phyloP scores from a whole-genome alignment of 1,284 basidiomycete genomes.

The Ustilago tritici region DNA sequence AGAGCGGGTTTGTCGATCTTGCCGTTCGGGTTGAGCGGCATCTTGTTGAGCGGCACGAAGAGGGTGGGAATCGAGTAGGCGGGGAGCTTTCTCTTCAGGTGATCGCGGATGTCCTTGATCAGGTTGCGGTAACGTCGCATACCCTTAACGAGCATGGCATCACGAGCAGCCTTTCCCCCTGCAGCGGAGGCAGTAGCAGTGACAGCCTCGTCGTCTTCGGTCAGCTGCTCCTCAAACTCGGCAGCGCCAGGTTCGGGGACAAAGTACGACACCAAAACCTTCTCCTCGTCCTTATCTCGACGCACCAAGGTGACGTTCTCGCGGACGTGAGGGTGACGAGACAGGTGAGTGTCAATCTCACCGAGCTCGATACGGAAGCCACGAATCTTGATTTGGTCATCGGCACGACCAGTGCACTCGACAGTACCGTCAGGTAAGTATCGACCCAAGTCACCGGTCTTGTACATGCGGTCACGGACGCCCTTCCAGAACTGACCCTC shows the following conservation, averaged over 20 bases:
- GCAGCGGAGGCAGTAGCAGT: constrained; percentile 32
- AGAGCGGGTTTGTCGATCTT: constrained; percentile 99
- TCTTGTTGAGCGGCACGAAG: constrained; percentile 88
- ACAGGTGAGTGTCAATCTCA: constrained; percentile 97
- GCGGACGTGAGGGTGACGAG: constrained; percentile 89
- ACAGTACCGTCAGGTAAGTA: constrained; percentile 94
- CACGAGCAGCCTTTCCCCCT: constrained; percentile 41
- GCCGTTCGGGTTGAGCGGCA: constrained; percentile 98
- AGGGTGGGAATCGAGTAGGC: constrained; percentile 71
- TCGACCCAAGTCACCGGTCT: constrained; percentile 94
- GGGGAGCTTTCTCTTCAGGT: constrained; percentile 96
- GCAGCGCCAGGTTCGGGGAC: constrained; percentile 84
- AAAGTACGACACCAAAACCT: constrained; percentile 97
- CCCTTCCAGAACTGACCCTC: constrained; percentile 81
- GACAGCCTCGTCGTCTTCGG: constrained; percentile 70
- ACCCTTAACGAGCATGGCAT: constrained; percentile 59
- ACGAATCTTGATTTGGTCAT: constrained; percentile 99
- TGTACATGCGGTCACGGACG: constrained; percentile 97
- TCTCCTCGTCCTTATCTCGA: constrained; percentile 99
- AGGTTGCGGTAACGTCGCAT: constrained; percentile 75
- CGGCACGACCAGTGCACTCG: constrained; percentile 96
- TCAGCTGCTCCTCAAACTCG: constrained; percentile 77
- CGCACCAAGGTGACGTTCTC: constrained; percentile 98
- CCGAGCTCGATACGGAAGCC: constrained; percentile 99
- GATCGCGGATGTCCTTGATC: constrained; percentile 88